Evolutionary conservation across 2,329 filamentous ascomycete species (phyloP), one percentile per base, ranked within the genome.

Genomic region (Colletotrichum sp.): DNA sequence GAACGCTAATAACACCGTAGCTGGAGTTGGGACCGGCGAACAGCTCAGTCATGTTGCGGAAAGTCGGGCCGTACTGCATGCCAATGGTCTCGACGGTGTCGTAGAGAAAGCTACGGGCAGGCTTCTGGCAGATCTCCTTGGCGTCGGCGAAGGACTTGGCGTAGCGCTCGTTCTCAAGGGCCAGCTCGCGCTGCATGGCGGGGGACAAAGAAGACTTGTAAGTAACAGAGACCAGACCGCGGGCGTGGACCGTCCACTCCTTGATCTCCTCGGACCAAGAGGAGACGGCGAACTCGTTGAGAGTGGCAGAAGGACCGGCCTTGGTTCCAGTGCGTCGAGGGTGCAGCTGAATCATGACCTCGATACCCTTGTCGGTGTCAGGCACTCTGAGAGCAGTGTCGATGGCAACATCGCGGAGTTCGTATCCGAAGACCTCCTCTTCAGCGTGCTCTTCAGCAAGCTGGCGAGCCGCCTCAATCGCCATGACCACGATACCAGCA

Each of bases 401-500:
- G 16, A 80, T 78, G n/a, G 64, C 62, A 7, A 80, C 71, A 34
- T 79, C 77, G 18, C 76, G 78, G 14, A 80, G 69, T 32, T 78
- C 67, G 48, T 76, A 79, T 38, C 79, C 78, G 18, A 75, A 48
- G 5, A 79, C 73, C 12, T 76, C 71, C 59, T 74, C 71, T 4
- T 43, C 52, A 2, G 43, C 56, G 30, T 64, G 52, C 21, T 63
- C 67, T 2, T 75, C 71, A 9, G 76, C 77, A 18, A 74, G 74
- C 62, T 77, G 75, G 21, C 71, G 73, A 5, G 77, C 71, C 2
- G 76, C 78, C 55, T 79, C 78, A 18, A 77, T 73, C 7, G 74
- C 76, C 77, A 85, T 81, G 28, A 83, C 82, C 5, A 83, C 79
- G 16, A 80, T 79, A 58, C 84, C 85, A 12, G 82, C 80, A 13